These are phyloP conservation scores for Globisporangium middletonii DNA, from an alignment of 352 stramenopile species.

Conservation along the genomic window DNA sequence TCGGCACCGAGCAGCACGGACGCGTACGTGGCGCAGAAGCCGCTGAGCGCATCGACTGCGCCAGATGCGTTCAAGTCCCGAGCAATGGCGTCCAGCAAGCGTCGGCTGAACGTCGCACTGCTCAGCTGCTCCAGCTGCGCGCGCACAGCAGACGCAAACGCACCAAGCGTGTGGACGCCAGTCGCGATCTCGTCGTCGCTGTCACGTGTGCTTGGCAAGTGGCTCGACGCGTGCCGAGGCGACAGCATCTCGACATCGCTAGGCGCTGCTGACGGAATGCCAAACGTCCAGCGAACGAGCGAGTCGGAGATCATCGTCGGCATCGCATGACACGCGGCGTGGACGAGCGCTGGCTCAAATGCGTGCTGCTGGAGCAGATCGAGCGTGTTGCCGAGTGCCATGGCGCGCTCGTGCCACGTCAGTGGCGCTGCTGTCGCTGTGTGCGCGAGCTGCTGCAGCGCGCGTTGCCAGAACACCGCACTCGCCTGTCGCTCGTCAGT, in stretches of 20 bases:
- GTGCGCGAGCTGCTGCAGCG: constrained; percentile 13
- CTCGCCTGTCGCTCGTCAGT: background rate
- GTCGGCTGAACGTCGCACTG: constrained; percentile 22
- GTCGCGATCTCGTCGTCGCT: background rate
- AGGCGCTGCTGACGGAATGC: constrained; percentile 8
- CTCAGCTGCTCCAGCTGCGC: constrained; percentile 15
- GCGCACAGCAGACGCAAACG: constrained; percentile 7
- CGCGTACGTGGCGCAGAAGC: constrained; percentile 31
- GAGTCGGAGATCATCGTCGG: constrained; percentile 22
- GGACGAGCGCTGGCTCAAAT: constrained; percentile 23
- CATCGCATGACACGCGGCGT: constrained; percentile 16
- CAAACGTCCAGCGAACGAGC: constrained; percentile 32
- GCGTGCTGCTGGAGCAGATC: constrained; percentile 23
- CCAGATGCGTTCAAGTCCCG: background rate
- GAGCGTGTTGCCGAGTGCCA: constrained; percentile 28
- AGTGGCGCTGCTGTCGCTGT: constrained; percentile 6
- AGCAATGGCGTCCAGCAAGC: constrained; percentile 23
- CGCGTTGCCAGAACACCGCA: constrained; percentile 7
- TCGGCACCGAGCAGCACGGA: constrained; percentile 37
- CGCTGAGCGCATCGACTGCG: constrained; percentile 16
- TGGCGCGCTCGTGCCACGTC: constrained; percentile 25
- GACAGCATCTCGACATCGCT: constrained; percentile 20
- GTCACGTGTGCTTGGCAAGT: background rate
- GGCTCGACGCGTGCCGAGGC: constrained; percentile 3
- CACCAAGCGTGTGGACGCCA: constrained; percentile 1